Evolutionary conservation across 129 eudicot genomes (phyloP), one percentile per base, ranked within the genome.

Genomic region (Artemisia tridentata): DNA sequence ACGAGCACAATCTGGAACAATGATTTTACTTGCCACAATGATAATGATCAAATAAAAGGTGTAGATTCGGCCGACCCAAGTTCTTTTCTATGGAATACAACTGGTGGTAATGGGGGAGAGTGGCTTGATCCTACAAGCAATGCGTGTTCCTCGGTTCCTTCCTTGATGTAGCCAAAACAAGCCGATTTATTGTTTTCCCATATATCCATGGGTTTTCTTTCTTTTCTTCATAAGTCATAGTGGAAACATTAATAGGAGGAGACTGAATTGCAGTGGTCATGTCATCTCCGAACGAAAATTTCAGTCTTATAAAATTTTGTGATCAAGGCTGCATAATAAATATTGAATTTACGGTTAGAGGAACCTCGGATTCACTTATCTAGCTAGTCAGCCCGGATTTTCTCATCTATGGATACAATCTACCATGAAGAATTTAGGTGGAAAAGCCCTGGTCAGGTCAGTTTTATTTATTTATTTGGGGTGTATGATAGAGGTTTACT

Each of bases 111-210:
- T 75, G 88, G 82, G 75, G 88, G 86, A 67, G 77, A 89, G 41
- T 90, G 95, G 97, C 84, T 83, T 74, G 95, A 90, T 76, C 87
- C 96, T 67, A 65, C 91, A 48, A 84, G 51, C 38, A 16, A 74
- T 57, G 74, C 84, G 46, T 84, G 86, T 27, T 86, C 89, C 61
- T 81, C 84, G 16, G 86, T 87, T 67, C 83, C 89, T 43, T 86
- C 90, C 66, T 78, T 90, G 75, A 87, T 90, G 74, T 90, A 83
- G 82, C 67, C 13, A 15, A 62, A 38, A 41, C 25, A 74, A 53
- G 10, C 21, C 20, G 29, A 48, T 60, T 38, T 31, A 4, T 49
- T 46, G 23, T 51, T 43, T 7, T 68, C 53, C 47, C 5, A 66
- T 34, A 16, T 41, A 8, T 71, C 54, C 20, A 27, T 47, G 7